These are phyloP conservation scores for Globisporangium splendens DNA, from an alignment of 352 stramenopile species.

Conservation along the genomic window DNA sequence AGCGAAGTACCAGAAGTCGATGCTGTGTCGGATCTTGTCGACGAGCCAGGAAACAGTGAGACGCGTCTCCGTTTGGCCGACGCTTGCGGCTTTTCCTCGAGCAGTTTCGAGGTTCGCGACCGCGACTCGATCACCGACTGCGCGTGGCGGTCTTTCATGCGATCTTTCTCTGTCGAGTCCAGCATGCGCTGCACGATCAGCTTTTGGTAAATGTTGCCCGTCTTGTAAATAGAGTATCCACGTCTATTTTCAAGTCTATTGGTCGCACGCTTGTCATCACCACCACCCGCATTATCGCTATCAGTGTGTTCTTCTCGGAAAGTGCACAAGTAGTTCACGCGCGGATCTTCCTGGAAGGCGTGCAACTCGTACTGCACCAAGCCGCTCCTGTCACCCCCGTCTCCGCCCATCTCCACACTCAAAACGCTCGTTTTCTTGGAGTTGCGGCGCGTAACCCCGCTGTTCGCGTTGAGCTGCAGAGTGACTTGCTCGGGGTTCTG, in stretches of 20 bases:
- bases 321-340: slow-evolving; percentile 63
- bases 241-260: background rate
- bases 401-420: slow-evolving; percentile 24
- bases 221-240: slow-evolving; percentile 58
- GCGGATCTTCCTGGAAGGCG: slow-evolving; percentile 65
- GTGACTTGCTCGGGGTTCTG: slow-evolving; percentile 21
- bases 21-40: slow-evolving; percentile 15
- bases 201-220: slow-evolving; percentile 71
- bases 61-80: slow-evolving; percentile 9
- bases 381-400: slow-evolving; percentile 9
- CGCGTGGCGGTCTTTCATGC: slow-evolving; percentile 79
- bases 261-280: background rate
- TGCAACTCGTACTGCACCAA: slow-evolving; percentile 69
- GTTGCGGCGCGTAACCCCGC: slow-evolving; percentile 13
- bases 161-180: slow-evolving; percentile 69
- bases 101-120: slow-evolving; percentile 60
- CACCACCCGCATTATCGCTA: background rate
- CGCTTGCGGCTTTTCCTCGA: slow-evolving; percentile 21
- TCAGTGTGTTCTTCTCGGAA: slow-evolving; percentile 23
- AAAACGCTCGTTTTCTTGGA: slow-evolving; percentile 52
- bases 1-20: background rate
- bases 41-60: slow-evolving; percentile 5
- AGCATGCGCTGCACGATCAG: slow-evolving; percentile 77
- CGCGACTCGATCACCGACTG: slow-evolving; percentile 72
- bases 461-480: slow-evolving; percentile 28